A percentile compares a stretch with the other conserved stretches of the same genome.
phyloP scores from a whole-genome alignment of 2,329 filamentous ascomycete species.

The Fusarium duplospermum region DNA sequence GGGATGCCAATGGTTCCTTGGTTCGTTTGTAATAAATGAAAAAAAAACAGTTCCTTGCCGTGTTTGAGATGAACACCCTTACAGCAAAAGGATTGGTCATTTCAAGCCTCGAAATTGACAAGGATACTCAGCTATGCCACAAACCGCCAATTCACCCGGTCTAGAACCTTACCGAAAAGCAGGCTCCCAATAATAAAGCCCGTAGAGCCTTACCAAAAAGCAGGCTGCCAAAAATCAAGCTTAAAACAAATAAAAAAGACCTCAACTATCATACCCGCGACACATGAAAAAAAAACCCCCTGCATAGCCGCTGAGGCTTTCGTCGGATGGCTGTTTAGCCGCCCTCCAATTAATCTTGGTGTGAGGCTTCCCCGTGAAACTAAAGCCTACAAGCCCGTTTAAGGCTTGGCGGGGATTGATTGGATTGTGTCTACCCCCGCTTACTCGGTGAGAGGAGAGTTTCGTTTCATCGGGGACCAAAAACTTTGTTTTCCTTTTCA shows the following conservation, averaged over 20 bases:
- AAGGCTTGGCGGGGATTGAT: neutral
- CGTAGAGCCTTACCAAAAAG: neutral
- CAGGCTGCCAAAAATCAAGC: neutral
- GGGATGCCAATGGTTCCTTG: neutral
- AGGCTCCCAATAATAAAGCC: no score
- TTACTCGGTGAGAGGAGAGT: neutral
- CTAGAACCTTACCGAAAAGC: no score
- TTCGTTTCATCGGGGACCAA: neutral
- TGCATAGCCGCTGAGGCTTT: conserved; percentile 15
- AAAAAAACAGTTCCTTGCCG: neutral
- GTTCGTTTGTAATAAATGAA: neutral
- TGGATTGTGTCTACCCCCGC: neutral
- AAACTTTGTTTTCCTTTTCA: neutral
- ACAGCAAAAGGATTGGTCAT: neutral
- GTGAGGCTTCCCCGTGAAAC: neutral
- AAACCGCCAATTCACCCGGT: neutral
- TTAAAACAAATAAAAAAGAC: neutral
- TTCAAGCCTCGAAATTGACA: neutral
- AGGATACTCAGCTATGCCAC: neutral
- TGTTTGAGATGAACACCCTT: neutral
- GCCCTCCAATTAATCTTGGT: neutral
- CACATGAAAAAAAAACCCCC: neutral
- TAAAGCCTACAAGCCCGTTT: neutral
- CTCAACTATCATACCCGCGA: conserved; percentile 19
- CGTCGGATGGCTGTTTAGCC: neutral